A percentile compares a stretch with the other conserved stretches of the same genome.
phyloP scores from a whole-genome alignment of 1,284 basidiomycete species.

The Leccinum subspadiceum region DNA sequence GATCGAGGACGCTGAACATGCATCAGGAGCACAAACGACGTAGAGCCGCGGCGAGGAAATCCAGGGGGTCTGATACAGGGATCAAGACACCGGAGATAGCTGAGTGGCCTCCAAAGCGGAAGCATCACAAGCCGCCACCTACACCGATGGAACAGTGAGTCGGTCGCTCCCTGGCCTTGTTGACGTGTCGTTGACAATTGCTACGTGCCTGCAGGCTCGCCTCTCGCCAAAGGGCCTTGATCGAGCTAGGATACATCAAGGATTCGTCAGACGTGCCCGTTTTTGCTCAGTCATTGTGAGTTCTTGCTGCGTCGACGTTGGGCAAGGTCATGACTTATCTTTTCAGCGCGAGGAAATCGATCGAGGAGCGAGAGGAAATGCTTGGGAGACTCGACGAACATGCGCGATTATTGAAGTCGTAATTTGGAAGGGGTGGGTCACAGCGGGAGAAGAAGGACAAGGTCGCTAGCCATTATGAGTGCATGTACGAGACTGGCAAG shows the following conservation, averaged over 20 bases:
- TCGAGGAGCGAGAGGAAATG: slow-evolving; percentile 44
- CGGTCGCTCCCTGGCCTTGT: neutral
- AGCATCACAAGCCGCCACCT: slow-evolving; percentile 50
- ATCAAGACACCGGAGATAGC: slow-evolving; percentile 32
- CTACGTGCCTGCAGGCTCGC: slow-evolving; percentile 39
- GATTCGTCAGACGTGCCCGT: slow-evolving; percentile 45
- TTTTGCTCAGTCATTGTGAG: slow-evolving; percentile 67
- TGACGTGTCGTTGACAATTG: slow-evolving; percentile 4
- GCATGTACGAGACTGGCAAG: too few relatives aligned
- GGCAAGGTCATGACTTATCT: slow-evolving; percentile 3
- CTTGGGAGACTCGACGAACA: slow-evolving; percentile 42
- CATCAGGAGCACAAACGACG: slow-evolving; percentile 31
- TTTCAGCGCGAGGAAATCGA: slow-evolving; percentile 40
- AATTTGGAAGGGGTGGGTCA: neutral
- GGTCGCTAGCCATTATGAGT: too few relatives aligned
- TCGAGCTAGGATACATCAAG: slow-evolving; percentile 57
- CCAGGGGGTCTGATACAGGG: slow-evolving; percentile 18
- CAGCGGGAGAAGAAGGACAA: neutral
- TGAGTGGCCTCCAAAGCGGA: slow-evolving; percentile 64
- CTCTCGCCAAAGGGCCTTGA: slow-evolving; percentile 54
- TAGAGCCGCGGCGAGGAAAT: slow-evolving; percentile 28
- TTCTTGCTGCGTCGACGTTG: slow-evolving; percentile 1
- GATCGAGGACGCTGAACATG: slow-evolving; percentile 8
- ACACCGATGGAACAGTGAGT: slow-evolving; percentile 53
- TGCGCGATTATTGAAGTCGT: slow-evolving; percentile 12